Percentiles rank a stretch among this genome's conserved stretches.
phyloP scores from a whole-genome alignment of 192 early-diverging fungal species.

The Umbelopsis vinacea region DNA sequence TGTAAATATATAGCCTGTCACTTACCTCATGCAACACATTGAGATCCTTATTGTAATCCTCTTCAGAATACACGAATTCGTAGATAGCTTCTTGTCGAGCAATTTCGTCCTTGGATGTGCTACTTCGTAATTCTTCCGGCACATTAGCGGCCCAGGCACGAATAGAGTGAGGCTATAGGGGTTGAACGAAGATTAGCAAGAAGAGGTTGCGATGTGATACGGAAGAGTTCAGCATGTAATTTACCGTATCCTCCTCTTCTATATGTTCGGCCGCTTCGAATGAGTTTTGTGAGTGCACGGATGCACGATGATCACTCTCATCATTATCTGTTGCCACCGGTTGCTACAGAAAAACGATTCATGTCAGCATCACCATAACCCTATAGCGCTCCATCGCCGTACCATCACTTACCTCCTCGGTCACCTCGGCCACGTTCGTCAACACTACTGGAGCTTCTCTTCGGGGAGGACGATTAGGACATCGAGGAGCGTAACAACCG shows the following conservation, averaged over 20 bases:
- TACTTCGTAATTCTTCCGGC: conserved; percentile 70
- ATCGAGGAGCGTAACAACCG: conserved; percentile 38
- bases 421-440: not conserved
- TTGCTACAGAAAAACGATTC: not conserved
- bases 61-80: conserved; percentile 91
- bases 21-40: conserved; percentile 78
- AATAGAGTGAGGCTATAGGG: conserved; percentile 19
- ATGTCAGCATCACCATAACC: not conserved
- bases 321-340: not conserved
- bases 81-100: conserved; percentile 95
- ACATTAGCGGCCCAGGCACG: conserved; percentile 78
- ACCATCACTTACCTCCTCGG: not conserved
- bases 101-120: conserved; percentile 72
- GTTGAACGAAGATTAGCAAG: too few relatives aligned
- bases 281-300: not conserved
- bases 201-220: too few relatives aligned
- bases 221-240: too few relatives aligned
- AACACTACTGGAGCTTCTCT: not conserved
- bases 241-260: conserved; percentile 20
- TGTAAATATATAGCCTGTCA: not conserved
- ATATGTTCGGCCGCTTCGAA: not conserved
- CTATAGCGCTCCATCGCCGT: not conserved
- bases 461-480: conserved; percentile 30
- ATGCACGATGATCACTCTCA: not conserved
- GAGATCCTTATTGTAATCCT: conserved; percentile 89